These are phyloP conservation scores for Gonapodya prolifera DNA, from an alignment of 192 early-diverging fungal genomes.

Conservation along the genomic window DNA sequence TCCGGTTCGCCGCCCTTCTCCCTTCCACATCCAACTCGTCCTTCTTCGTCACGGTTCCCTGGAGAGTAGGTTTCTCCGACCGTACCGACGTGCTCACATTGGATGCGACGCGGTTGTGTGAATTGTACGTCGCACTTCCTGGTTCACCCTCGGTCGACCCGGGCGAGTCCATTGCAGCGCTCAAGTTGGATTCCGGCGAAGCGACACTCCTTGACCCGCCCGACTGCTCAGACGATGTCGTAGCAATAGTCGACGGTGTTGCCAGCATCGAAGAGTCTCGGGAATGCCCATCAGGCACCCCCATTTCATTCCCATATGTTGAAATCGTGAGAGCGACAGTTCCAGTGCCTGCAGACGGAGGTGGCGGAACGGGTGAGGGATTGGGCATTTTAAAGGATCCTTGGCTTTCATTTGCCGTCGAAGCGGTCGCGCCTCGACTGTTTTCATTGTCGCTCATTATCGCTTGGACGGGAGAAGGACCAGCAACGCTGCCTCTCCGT, in stretches of 20 bases:
- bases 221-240: no score
- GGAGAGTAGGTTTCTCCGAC: neutral
- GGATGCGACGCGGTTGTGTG: neutral
- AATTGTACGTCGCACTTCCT: neutral
- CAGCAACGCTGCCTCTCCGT: neutral
- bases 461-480: no score
- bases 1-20: neutral
- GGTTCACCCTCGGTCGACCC: neutral
- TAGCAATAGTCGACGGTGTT: neutral
- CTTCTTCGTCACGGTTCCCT: neutral
- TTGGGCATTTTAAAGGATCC: neutral
- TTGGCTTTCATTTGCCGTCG: neutral
- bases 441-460: no score
- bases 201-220: neutral
- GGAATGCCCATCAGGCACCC: no score
- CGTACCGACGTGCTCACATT: neutral
- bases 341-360: neutral
- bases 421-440: neutral
- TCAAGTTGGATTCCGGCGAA: neutral
- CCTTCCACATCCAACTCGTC: neutral
- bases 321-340: neutral
- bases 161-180: no score
- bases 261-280: no score
- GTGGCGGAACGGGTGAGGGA: neutral
- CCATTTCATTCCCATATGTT: neutral